These are phyloP conservation scores for Peronosclerospora sorghi DNA, from an alignment of 352 stramenopile genomes.

Conservation along the genomic window DNA sequence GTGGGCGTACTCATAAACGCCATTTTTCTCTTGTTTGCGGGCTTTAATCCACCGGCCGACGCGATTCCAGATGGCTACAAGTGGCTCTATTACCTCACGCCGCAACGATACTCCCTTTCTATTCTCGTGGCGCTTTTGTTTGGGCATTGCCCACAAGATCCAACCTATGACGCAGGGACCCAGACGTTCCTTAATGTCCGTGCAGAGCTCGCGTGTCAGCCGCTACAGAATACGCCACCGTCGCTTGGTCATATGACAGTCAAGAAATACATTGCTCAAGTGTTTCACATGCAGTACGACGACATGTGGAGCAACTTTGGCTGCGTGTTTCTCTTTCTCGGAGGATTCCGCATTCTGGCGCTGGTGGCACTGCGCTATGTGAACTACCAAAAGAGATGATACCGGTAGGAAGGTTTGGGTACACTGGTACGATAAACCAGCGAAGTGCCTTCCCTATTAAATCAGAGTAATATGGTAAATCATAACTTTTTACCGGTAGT, in stretches of 20 bases:
- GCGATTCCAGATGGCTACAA: slow-evolving; percentile 21
- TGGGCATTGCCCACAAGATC: not conserved
- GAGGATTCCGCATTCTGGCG: slow-evolving; percentile 28
- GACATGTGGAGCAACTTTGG: slow-evolving; percentile 30
- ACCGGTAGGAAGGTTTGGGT: too few relatives aligned
- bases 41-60: slow-evolving; percentile 22
- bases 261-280: slow-evolving; percentile 29
- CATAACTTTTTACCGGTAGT: too few relatives aligned
- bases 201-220: slow-evolving; percentile 26
- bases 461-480: too few relatives aligned
- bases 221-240: slow-evolving; percentile 19
- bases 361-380: slow-evolving; percentile 36
- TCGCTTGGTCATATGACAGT: slow-evolving; percentile 19
- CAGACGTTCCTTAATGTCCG: not conserved
- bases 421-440: too few relatives aligned
- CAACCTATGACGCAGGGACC: not conserved
- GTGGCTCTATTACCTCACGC: slow-evolving; percentile 15
- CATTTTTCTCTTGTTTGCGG: slow-evolving; percentile 29
- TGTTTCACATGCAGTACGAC: slow-evolving; percentile 42
- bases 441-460: too few relatives aligned
- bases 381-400: slow-evolving; percentile 38
- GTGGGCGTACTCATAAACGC: slow-evolving; percentile 22
- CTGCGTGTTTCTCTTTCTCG: slow-evolving; percentile 25
- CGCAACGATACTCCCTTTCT: slow-evolving; percentile 17
- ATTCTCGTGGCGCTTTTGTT: slow-evolving; percentile 9